phyloP scores from a whole-genome alignment of 371 early-diverging fungal genomes.

The Batkoa obscura region DNA sequence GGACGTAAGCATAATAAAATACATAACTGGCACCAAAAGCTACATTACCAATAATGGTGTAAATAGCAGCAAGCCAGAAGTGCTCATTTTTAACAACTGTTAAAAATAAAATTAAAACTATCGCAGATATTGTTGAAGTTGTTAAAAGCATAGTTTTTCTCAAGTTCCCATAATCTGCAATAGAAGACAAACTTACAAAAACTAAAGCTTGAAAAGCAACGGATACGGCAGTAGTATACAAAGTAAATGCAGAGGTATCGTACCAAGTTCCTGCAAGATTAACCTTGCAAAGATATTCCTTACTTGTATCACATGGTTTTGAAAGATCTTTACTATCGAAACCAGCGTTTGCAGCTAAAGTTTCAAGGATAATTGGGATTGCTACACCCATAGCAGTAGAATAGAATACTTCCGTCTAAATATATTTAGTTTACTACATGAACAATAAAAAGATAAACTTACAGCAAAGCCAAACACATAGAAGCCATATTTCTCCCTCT shows the following conservation, averaged over 20 bases:
- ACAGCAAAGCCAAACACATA: not conserved
- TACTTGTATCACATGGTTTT: not conserved
- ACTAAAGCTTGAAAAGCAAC: constrained; percentile 32
- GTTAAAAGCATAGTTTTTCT: constrained; percentile 27
- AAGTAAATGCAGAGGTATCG: constrained; percentile 23
- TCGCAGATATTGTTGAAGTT: constrained; percentile 19
- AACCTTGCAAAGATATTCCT: constrained; percentile 14
- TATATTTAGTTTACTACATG: too few species aligned
- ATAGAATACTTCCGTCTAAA: constrained; percentile 10
- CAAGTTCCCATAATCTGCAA: constrained; percentile 31
- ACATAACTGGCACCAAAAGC: constrained; percentile 30
- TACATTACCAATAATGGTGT: constrained; percentile 21
- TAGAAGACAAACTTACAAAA: constrained; percentile 29
- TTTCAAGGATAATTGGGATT: constrained; percentile 25
- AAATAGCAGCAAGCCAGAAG: constrained; percentile 21
- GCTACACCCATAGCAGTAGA: constrained; percentile 16
- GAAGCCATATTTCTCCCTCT: not conserved
- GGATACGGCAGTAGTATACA: constrained; percentile 30
- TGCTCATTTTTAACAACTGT: constrained; percentile 11
- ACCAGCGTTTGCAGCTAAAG: constrained; percentile 11
- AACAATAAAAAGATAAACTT: too few species aligned
- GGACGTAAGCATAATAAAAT: constrained; percentile 34
- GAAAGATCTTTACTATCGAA: not conserved
- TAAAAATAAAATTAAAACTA: constrained; percentile 16
- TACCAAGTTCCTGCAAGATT: constrained; percentile 13